A percentile compares a stretch with the other conserved stretches of the same genome.
phyloP scores from a whole-genome alignment of 1,284 basidiomycete species.

The Phylloboletellus chloephorus region DNA sequence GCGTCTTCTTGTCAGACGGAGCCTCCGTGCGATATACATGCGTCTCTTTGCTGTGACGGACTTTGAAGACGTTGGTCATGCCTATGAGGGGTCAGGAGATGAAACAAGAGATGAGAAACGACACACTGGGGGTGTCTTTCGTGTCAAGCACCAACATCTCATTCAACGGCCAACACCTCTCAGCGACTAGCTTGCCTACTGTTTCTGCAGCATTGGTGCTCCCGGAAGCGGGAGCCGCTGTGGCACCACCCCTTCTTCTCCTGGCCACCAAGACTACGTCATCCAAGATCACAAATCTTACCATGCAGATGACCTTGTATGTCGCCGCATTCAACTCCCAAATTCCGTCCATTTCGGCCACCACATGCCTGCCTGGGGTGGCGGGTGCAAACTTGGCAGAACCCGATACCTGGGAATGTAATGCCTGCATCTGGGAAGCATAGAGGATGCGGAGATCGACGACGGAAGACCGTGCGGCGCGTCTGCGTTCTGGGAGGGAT shows the following conservation, averaged over 20 bases:
- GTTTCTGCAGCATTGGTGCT: slow-evolving; percentile 28
- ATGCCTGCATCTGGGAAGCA: slow-evolving; percentile 85
- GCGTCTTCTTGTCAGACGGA: slow-evolving; percentile 77
- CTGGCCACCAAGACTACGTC: slow-evolving; percentile 86
- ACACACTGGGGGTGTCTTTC: slow-evolving; percentile 85
- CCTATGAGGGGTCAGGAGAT: slow-evolving; percentile 40
- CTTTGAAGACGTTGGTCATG: slow-evolving; percentile 94
- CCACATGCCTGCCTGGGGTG: slow-evolving; percentile 84
- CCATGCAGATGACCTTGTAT: slow-evolving; percentile 85
- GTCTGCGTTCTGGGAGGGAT: slow-evolving; percentile 42
- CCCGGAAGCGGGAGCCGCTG: slow-evolving; percentile 29
- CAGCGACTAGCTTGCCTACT: slow-evolving; percentile 79
- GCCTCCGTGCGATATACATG: slow-evolving; percentile 88
- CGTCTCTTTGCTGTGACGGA: slow-evolving; percentile 88
- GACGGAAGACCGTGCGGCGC: slow-evolving; percentile 82
- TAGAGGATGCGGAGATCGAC: slow-evolving; percentile 93
- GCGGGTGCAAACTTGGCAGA: slow-evolving; percentile 93
- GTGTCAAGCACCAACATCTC: slow-evolving; percentile 94
- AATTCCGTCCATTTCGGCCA: slow-evolving; percentile 82
- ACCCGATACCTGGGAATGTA: slow-evolving; percentile 93
- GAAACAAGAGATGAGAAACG: background rate
- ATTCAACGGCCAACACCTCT: slow-evolving; percentile 85
- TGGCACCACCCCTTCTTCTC: slow-evolving; percentile 53
- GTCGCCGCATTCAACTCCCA: slow-evolving; percentile 90
- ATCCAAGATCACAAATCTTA: slow-evolving; percentile 88